Evolutionary conservation across 306 rosid species (phyloP).

Genomic region (Dalbergia oliveri): DNA sequence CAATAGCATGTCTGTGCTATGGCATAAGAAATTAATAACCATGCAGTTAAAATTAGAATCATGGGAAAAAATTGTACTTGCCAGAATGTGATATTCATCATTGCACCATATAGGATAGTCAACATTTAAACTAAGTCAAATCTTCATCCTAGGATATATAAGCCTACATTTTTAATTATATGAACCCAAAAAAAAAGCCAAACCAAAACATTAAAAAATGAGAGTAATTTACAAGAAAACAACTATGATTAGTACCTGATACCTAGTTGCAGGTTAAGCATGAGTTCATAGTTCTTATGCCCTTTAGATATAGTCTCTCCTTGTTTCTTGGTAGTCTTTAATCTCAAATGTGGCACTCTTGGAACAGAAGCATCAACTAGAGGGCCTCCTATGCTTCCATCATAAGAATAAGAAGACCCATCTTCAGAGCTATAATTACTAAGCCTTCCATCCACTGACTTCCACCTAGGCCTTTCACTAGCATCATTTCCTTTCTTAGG

Average conservation of each 20-base stretch:
- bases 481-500: slow-evolving; percentile 51
- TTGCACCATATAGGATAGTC: slow-evolving; percentile 13
- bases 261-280: slow-evolving; percentile 98
- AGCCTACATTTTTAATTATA: background rate
- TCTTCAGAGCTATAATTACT: slow-evolving; percentile 62
- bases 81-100: slow-evolving; percentile 34
- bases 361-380: slow-evolving; percentile 45
- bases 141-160: slow-evolving; percentile 34
- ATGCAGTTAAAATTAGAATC: slow-evolving; percentile 55
- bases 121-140: slow-evolving; percentile 32
- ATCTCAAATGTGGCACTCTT: slow-evolving; percentile 49
- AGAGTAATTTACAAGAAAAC: slow-evolving; percentile 5
- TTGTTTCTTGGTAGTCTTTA: slow-evolving; percentile 67
- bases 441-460: slow-evolving; percentile 60
- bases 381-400: slow-evolving; percentile 49
- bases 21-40: slow-evolving; percentile 71
- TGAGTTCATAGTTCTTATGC: slow-evolving; percentile 90
- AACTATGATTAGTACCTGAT: slow-evolving; percentile 79
- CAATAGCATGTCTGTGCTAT: slow-evolving; percentile 98
- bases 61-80: slow-evolving; percentile 26
- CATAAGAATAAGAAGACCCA: slow-evolving; percentile 44
- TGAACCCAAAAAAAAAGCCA: background rate
- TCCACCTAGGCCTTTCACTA: slow-evolving; percentile 48
- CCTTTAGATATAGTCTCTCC: slow-evolving; percentile 90
- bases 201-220: slow-evolving; percentile 24